Conservation (phyloP, 305 asterid genomes). For the Stenogyne calaminthoides region DNA sequence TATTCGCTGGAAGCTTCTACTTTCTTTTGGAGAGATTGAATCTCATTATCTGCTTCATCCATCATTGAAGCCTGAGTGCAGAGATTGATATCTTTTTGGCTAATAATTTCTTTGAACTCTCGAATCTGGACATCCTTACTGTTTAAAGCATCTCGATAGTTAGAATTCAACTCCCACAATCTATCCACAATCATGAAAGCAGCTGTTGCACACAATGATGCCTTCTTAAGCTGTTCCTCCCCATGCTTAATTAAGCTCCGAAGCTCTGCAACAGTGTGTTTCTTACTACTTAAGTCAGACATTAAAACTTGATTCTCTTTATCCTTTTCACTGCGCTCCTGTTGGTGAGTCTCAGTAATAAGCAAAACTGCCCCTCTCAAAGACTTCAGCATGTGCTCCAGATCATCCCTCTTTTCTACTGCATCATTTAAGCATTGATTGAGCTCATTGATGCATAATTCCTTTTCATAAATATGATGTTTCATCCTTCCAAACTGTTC, state of each 20-base stretch:
- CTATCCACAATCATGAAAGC: constrained; percentile 76
- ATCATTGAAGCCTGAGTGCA: constrained; percentile 44
- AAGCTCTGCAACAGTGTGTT: constrained; percentile 52
- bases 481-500: constrained; percentile 72
- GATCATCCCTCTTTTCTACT: constrained; percentile 55
- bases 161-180: constrained; percentile 66
- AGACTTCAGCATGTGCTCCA: constrained; percentile 95
- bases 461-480: constrained; percentile 65
- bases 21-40: constrained; percentile 53
- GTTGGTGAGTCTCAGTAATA: constrained; percentile 86
- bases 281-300: constrained; percentile 52
- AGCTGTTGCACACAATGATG: constrained; percentile 80
- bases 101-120: constrained; percentile 46
- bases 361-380: constrained; percentile 91
- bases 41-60: constrained; percentile 49
- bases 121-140: constrained; percentile 48
- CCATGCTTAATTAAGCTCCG: constrained; percentile 52
- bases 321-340: constrained; percentile 77
- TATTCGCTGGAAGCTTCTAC: constrained; percentile 47
- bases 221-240: constrained; percentile 52
- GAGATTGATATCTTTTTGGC: constrained; percentile 45
- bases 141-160: constrained; percentile 44
- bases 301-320: constrained; percentile 52
- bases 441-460: constrained; percentile 66
- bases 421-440: constrained; percentile 75